Conservation (phyloP, 1,284 basidiomycete species). For the Anthracocystis setariae region DNA sequence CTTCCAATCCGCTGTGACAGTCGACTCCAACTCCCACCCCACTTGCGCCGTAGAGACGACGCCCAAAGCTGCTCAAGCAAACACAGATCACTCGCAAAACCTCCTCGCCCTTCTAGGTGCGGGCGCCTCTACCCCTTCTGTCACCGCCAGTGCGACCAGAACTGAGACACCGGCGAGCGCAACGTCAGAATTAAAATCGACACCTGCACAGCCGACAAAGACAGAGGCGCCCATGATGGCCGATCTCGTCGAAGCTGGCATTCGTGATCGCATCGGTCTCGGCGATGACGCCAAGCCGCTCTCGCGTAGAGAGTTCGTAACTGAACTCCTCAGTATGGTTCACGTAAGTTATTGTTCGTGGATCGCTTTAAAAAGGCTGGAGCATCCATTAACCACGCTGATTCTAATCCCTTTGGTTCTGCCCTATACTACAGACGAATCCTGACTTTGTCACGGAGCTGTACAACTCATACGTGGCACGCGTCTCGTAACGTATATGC, state of each 20-base stretch:
- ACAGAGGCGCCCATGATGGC: constrained; percentile 68
- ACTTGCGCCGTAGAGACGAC: neutral
- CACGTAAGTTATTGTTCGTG: too few species aligned
- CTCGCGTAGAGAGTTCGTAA: constrained; percentile 75
- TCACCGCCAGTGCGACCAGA: neutral
- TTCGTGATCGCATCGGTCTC: constrained; percentile 67
- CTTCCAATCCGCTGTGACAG: constrained; percentile 26
- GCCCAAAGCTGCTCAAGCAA: neutral
- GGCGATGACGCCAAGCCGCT: constrained; percentile 67
- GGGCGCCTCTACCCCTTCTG: neutral
- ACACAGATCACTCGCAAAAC: constrained; percentile 13
- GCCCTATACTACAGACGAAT: constrained; percentile 52
- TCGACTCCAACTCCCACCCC: constrained; percentile 8
- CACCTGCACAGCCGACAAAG: neutral
- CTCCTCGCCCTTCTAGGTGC: constrained; percentile 20
- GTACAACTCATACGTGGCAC: constrained; percentile 46
- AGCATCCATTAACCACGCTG: too few species aligned
- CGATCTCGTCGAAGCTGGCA: constrained; percentile 67
- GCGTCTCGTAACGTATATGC: constrained; percentile 5
- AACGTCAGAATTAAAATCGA: constrained; percentile 1
- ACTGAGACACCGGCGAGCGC: neutral
- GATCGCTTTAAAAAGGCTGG: too few species aligned
- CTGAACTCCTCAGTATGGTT: constrained; percentile 76
- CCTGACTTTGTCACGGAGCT: constrained; percentile 55
- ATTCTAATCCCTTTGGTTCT: too few species aligned